phyloP scores from a whole-genome alignment of 2,329 filamentous ascomycete genomes.

The Hymenoscyphus repandus region DNA sequence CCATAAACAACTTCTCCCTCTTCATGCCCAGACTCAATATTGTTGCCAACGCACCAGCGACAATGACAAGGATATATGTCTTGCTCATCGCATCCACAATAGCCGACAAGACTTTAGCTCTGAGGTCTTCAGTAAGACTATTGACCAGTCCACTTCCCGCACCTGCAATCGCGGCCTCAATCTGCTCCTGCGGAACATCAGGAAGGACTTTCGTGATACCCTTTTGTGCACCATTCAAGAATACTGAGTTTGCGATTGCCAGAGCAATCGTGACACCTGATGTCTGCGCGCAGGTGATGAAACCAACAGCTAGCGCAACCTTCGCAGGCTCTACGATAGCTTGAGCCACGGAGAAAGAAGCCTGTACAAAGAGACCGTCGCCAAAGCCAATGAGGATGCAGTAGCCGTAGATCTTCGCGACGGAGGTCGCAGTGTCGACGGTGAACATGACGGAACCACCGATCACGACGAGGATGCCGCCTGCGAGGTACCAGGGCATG shows the following conservation, averaged over 20 bases:
- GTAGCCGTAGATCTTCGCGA: slow-evolving; percentile 31
- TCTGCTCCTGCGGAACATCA: slow-evolving; percentile 20
- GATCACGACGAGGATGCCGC: slow-evolving; percentile 32
- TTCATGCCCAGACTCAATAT: slow-evolving; percentile 33
- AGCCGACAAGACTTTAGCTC: slow-evolving; percentile 26
- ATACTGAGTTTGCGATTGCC: slow-evolving; percentile 35
- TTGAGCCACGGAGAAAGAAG: slow-evolving; percentile 35
- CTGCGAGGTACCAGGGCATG: slow-evolving; percentile 35
- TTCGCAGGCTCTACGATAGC: slow-evolving; percentile 30
- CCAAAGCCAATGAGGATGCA: slow-evolving; percentile 38
- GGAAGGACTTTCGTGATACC: slow-evolving; percentile 29
- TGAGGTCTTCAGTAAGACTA: slow-evolving; percentile 12
- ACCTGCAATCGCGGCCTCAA: slow-evolving; percentile 30
- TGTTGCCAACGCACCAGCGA: slow-evolving; percentile 29
- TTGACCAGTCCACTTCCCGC: slow-evolving; percentile 22
- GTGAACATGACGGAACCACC: slow-evolving; percentile 32
- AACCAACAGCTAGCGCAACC: slow-evolving; percentile 34
- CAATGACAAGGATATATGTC: slow-evolving; percentile 32
- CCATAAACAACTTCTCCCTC: slow-evolving; percentile 33
- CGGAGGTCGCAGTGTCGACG: slow-evolving; percentile 25
- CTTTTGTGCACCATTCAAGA: slow-evolving; percentile 32
- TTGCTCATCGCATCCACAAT: slow-evolving; percentile 32
- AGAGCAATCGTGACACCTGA: slow-evolving; percentile 34
- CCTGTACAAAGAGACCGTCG: slow-evolving; percentile 34
- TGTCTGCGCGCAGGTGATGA: slow-evolving; percentile 36